These are phyloP conservation scores for Ruellia speciosa DNA, from an alignment of 305 asterid genomes.

Conservation along the genomic window DNA sequence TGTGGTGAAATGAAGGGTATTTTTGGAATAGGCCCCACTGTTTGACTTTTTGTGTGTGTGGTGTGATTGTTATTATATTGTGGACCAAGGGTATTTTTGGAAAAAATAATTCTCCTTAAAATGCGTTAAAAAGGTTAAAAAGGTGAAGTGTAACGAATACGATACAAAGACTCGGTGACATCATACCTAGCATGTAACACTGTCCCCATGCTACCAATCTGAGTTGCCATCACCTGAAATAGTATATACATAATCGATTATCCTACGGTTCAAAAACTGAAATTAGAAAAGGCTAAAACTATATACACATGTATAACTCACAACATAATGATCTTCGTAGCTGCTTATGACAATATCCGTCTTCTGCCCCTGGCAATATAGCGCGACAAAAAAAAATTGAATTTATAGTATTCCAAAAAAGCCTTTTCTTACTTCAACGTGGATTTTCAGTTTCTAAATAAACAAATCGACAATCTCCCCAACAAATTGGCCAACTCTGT, in stretches of 20 bases:
- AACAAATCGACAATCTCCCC: conserved; percentile 1
- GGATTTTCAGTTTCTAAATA: conserved; percentile 1
- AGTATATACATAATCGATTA: conserved; percentile 7
- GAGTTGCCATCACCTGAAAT: conserved; percentile 75
- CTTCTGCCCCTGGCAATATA: conserved; percentile 44
- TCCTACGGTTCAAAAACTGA: not conserved
- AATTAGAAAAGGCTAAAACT: conserved; percentile 2
- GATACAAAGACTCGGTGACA: not conserved
- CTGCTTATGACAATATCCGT: conserved; percentile 75
- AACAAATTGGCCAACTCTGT: not conserved
- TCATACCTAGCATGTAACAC: conserved; percentile 75
- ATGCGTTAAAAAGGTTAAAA: too few species aligned
- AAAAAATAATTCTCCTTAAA: too few species aligned
- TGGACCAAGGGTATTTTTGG: too few species aligned
- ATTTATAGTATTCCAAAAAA: not conserved
- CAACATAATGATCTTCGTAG: conserved; percentile 73
- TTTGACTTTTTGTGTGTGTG: too few species aligned
- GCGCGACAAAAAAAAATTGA: conserved; percentile 6
- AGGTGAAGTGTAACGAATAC: too few species aligned
- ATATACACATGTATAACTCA: conserved; percentile 27
- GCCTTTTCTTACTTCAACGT: not conserved
- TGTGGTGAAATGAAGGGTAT: too few species aligned
- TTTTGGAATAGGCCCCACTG: too few species aligned
- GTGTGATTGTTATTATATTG: too few species aligned
- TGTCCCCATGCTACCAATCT: conserved; percentile 95